A percentile compares a stretch with the other conserved stretches of the same genome.
Conservation (phyloP, 208 protist genomes). For the Histomonas meleagridis region DNA sequence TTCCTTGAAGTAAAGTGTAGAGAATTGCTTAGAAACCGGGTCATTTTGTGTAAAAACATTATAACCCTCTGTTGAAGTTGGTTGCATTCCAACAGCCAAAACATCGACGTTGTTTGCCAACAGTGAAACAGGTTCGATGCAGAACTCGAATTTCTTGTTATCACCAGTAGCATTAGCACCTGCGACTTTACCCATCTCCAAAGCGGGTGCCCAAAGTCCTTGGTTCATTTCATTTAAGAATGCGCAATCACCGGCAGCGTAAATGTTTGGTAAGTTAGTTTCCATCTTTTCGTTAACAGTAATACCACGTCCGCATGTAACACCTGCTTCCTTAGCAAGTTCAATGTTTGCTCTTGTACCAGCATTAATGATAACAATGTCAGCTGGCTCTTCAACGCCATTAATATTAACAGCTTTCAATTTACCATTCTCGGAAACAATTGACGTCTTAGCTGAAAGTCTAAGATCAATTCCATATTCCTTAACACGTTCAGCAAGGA, state of each 20-base stretch:
- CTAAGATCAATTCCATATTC: neutral
- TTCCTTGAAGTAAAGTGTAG: neutral
- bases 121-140: neutral
- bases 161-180: constrained; percentile 24
- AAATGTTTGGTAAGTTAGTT: neutral
- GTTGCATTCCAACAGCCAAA: neutral
- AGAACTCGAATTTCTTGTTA: neutral
- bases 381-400: neutral
- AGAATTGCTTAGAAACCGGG: too few relatives aligned
- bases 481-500: neutral
- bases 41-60: too few relatives aligned
- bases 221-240: neutral
- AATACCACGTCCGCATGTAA: neutral
- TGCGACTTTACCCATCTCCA: neutral
- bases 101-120: neutral
- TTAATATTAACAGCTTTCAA: neutral
- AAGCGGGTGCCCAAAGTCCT: neutral
- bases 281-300: constrained; percentile 13
- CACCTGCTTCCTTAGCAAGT: neutral
- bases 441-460: too few relatives aligned
- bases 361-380: neutral
- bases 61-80: too few relatives aligned
- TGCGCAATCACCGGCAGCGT: neutral
- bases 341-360: neutral
- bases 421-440: neutral